Conservation (phyloP, 768 basidiomycete species). For the Suillus fuscotomentosus region DNA sequence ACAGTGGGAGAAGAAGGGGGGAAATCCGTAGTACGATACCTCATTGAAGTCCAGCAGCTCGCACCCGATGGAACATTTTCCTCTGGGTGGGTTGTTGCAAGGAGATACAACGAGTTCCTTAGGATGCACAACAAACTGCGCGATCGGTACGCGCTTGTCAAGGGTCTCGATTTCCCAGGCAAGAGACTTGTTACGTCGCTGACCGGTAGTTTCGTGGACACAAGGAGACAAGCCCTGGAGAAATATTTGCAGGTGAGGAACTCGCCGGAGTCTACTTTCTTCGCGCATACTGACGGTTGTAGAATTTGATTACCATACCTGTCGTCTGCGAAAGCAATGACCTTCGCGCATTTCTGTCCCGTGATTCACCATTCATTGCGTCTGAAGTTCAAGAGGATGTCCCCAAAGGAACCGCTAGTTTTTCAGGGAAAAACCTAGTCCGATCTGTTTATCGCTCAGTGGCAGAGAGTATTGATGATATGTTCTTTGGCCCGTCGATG, state of each 20-base stretch:
- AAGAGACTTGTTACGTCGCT: conserved; percentile 90
- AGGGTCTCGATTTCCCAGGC: conserved; percentile 84
- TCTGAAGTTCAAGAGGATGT: conserved; percentile 41
- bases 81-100: conserved; percentile 90
- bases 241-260: conserved; percentile 77
- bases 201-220: conserved; percentile 86
- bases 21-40: conserved; percentile 88
- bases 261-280: conserved; percentile 4
- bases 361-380: conserved; percentile 80
- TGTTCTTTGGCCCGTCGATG: conserved; percentile 96
- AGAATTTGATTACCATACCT: conserved; percentile 75
- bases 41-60: conserved; percentile 89
- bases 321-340: conserved; percentile 80
- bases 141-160: conserved; percentile 68
- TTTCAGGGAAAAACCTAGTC: conserved; percentile 76
- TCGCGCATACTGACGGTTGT: conserved; percentile 5
- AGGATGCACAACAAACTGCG: conserved; percentile 83
- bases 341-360: conserved; percentile 81
- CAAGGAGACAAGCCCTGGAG: conserved; percentile 74
- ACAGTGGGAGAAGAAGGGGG: conserved; percentile 81
- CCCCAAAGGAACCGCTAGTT: conserved; percentile 43
- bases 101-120: conserved; percentile 94
- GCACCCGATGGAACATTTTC: conserved; percentile 74
- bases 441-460: conserved; percentile 89
- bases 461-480: conserved; percentile 93